Base-by-base conservation (phyloP, 2,329 filamentous ascomycete species). In the Cytospora chrysosperma region DNA sequence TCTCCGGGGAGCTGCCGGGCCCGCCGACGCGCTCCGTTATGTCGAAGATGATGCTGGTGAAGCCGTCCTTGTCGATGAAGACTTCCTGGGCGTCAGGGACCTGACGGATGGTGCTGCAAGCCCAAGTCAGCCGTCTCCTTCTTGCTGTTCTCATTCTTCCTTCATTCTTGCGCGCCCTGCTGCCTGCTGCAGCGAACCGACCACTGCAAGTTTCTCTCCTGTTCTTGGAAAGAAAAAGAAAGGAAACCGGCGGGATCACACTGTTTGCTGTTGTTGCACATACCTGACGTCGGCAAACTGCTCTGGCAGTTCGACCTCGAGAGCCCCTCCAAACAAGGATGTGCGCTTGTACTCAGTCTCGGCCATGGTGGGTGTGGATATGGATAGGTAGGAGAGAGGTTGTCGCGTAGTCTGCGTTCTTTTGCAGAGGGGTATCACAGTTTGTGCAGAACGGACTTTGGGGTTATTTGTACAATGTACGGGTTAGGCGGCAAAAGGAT, bases 31-130 rank as follows among this genome's bases (percentile, higher is more conserved):
- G 89, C 79, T 97, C 89, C 61, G 91, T 90, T 72, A 98, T 92
- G 71, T 98, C 94, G 75, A 97, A 85, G 70, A 97, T 93, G 74
- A 97, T 88, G 77, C 86, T 93, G 3, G 91, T 92, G 75, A 93
- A 93, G 56, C 92, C 93, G 67, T 90, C 84, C 68, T 85, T 83
- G 74, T 96, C 92, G 72, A 97, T 88, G 79, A 88, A 97, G 69
- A 97, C 90, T 81, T 97, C 94, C 79, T 98, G 93, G 75, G 96
- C 91, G 74, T 94, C 89, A 57, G 90, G 90, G 6, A 93, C 87
- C 77, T 92, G 85, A 67, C 90, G 87, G 69, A 93, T 83, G 61
- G 84, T 83, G 78, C 89, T 92, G 66, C 52, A 32, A 26, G n/a
- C n/a, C n/a, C 40, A 63, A 24, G 52, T 56, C 26, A 61, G 59